Evolutionary conservation across 2,329 filamentous ascomycete genomes (phyloP).

Genomic region (Ceratocystis smalleyi): DNA sequence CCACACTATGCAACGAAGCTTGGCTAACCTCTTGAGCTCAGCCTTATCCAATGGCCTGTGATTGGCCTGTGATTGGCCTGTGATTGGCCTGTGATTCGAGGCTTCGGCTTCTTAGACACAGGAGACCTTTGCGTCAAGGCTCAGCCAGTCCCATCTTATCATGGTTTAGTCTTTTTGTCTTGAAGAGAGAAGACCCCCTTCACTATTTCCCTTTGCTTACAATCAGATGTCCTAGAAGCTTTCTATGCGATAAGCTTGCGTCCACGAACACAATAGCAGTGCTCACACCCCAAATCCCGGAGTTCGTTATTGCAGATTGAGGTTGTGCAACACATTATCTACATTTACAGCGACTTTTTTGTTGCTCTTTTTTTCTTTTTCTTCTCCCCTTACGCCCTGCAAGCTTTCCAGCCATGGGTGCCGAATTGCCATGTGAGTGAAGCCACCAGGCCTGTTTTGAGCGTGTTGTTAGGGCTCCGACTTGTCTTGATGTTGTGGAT

Average conservation of each 20-base stretch:
- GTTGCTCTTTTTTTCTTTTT: neutral
- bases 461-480: neutral
- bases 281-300: neutral
- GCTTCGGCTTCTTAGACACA: neutral
- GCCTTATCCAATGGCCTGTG: neutral
- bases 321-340: neutral
- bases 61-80: neutral
- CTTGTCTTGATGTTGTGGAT: neutral
- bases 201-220: neutral
- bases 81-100: neutral
- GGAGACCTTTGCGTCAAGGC: neutral
- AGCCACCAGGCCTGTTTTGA: neutral
- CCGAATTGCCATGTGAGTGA: constrained; percentile 35
- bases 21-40: neutral
- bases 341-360: neutral
- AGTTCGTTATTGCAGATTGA: neutral
- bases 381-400: neutral
- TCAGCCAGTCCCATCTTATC: neutral
- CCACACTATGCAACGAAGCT: neutral
- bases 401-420: constrained; percentile 27
- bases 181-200: neutral
- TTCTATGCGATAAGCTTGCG: neutral
- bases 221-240: neutral
- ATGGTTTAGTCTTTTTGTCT: neutral
- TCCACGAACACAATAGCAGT: neutral